These are phyloP conservation scores for Pleurotus sapidus DNA, from an alignment of 768 basidiomycete species.

Conservation along the genomic window DNA sequence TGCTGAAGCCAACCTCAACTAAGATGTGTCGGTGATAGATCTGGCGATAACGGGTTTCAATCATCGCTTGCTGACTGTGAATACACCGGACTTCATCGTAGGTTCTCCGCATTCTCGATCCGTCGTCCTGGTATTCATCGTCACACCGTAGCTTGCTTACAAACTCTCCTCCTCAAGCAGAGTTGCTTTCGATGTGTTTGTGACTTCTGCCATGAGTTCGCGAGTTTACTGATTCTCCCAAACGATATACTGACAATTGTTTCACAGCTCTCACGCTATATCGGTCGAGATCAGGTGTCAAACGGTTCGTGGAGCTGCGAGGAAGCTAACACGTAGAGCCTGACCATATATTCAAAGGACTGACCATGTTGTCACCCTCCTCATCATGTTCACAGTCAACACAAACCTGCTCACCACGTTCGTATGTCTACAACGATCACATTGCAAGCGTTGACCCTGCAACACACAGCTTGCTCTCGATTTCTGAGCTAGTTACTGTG, in stretches of 20 bases:
- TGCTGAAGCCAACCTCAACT: too few species aligned
- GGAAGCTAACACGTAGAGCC: too few species aligned
- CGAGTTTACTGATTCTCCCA: neutral
- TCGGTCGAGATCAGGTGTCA: neutral
- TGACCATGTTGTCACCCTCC: slow-evolving; percentile 6
- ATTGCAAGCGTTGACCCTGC: too few species aligned
- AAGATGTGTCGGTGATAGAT: neutral
- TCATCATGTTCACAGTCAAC: slow-evolving; percentile 10
- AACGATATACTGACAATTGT: neutral
- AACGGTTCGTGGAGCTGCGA: neutral
- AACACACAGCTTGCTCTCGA: neutral
- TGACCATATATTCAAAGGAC: neutral
- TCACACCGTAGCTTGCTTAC: neutral
- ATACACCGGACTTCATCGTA: slow-evolving; percentile 4
- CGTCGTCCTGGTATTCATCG: neutral
- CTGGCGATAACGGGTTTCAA: neutral
- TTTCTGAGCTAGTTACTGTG: neutral
- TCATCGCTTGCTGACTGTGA: slow-evolving; percentile 2
- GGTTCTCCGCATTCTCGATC: neutral
- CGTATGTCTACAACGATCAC: neutral
- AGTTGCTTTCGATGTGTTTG: neutral
- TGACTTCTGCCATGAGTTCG: slow-evolving; percentile 1
- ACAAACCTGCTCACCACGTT: slow-evolving; percentile 9
- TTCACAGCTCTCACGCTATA: neutral
- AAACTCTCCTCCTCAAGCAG: neutral